Evolutionary conservation across 116 monocot species (phyloP).

Genomic region (Iris pallida): DNA sequence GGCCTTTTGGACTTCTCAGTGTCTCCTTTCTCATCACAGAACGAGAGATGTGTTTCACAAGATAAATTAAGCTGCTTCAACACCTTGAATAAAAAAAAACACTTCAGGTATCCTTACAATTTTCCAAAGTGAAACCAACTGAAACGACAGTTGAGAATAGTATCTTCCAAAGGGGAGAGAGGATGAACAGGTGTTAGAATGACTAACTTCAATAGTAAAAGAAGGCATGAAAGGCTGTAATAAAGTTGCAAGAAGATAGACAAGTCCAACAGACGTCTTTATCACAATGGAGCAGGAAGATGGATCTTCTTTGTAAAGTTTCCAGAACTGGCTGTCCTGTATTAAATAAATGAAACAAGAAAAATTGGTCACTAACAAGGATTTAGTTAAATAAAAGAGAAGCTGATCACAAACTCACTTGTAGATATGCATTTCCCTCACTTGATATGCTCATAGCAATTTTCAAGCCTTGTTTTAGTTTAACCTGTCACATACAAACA

Average conservation of each 20-base stretch:
- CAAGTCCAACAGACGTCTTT: conserved; percentile 87
- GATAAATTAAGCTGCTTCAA: conserved; percentile 74
- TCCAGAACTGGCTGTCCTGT: conserved; percentile 96
- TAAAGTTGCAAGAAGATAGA: conserved; percentile 81
- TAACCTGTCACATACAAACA: conserved; percentile 46
- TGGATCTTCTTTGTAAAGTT: conserved; percentile 87
- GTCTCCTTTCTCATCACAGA: conserved; percentile 68
- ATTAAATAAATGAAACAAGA: background rate
- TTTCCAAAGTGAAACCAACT: background rate
- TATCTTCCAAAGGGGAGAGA: background rate
- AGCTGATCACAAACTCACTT: conserved; percentile 34
- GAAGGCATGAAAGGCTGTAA: conserved; percentile 99
- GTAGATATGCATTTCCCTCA: conserved; percentile 89
- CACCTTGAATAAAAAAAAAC: conserved; percentile 38
- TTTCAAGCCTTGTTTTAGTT: conserved; percentile 89
- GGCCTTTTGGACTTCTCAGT: conserved; percentile 50
- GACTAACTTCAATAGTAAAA: conserved; percentile 73
- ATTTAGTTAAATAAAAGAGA: background rate
- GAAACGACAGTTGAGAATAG: background rate
- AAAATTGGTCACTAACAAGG: conserved; percentile 1
- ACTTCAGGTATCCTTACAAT: background rate
- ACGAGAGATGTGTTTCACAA: conserved; percentile 37
- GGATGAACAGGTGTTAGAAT: background rate
- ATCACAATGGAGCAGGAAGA: conserved; percentile 76
- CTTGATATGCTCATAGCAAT: conserved; percentile 94